Evolutionary conservation across 176 grass and related monocot genomes (phyloP).

Genomic region (Avena sativa): DNA sequence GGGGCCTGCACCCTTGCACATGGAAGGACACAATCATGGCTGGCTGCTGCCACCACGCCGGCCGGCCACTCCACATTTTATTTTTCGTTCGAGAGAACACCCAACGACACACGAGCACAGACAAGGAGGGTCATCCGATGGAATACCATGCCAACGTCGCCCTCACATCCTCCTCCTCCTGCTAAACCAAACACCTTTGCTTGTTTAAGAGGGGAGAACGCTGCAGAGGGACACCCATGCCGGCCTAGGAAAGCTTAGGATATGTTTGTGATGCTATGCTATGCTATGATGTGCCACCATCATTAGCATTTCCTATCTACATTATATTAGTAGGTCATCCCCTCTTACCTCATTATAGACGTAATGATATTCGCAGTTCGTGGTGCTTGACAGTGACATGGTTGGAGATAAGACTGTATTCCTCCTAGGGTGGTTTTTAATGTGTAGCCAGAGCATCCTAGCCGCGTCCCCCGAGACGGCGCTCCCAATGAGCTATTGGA

Average conservation of each 20-base stretch:
- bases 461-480: too few relatives aligned
- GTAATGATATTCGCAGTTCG: background rate
- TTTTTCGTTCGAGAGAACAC: background rate
- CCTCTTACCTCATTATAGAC: background rate
- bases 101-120: too few relatives aligned
- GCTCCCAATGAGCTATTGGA: too few relatives aligned
- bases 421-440: background rate
- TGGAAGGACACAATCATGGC: background rate
- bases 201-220: background rate
- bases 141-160: background rate
- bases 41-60: background rate
- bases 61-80: background rate
- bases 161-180: background rate
- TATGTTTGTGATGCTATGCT: background rate
- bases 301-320: background rate
- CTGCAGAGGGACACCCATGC: conserved; percentile 2
- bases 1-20: background rate
- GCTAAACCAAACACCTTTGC: background rate
- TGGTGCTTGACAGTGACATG: background rate
- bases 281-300: background rate
- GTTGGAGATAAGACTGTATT: background rate
- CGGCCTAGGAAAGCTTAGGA: background rate
- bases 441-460: too few relatives aligned
- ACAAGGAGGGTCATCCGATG: background rate
- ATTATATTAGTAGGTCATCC: conserved; percentile 2